Percentiles rank a stretch among this genome's conserved stretches.
These are phyloP conservation scores for Metarhizium sp. DNA, from an alignment of 2,329 filamentous ascomycete species.

Conservation along the genomic window DNA sequence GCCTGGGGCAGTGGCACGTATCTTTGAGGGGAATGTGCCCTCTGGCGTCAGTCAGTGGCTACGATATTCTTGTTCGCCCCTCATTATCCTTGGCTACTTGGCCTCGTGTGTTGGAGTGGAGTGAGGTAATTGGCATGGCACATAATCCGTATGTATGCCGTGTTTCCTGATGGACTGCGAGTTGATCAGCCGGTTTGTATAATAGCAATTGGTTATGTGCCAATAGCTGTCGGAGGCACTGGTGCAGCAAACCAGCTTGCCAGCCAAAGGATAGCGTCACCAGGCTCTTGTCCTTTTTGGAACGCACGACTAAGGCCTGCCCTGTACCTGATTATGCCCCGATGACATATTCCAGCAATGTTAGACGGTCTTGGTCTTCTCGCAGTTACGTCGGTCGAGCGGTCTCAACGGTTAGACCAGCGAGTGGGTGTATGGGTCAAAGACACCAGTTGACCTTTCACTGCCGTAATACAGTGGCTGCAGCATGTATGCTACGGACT, in stretches of 20 bases:
- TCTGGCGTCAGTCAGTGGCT: neutral
- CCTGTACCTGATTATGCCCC: neutral
- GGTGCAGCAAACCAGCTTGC: neutral
- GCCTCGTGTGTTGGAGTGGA: slow-evolving; percentile 22
- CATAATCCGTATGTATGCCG: neutral
- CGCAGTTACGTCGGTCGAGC: neutral
- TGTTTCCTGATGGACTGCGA: neutral
- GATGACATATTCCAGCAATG: neutral
- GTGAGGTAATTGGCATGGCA: neutral
- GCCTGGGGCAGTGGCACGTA: too few relatives aligned
- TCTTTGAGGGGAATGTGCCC: neutral
- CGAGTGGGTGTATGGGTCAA: too few relatives aligned
- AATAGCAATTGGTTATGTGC: too few relatives aligned
- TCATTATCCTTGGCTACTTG: slow-evolving; percentile 35
- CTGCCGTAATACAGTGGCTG: neutral
- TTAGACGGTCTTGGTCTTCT: neutral
- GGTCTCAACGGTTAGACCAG: neutral
- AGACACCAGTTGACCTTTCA: neutral
- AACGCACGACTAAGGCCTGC: neutral
- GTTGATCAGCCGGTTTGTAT: neutral
- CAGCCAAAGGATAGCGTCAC: neutral
- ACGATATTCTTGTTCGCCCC: slow-evolving; percentile 13
- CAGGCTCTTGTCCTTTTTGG: neutral
- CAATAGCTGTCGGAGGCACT: neutral
- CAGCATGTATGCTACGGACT: too few relatives aligned